Conservation (phyloP, 1,284 basidiomycete genomes). For the Cryptococcus sp. region DNA sequence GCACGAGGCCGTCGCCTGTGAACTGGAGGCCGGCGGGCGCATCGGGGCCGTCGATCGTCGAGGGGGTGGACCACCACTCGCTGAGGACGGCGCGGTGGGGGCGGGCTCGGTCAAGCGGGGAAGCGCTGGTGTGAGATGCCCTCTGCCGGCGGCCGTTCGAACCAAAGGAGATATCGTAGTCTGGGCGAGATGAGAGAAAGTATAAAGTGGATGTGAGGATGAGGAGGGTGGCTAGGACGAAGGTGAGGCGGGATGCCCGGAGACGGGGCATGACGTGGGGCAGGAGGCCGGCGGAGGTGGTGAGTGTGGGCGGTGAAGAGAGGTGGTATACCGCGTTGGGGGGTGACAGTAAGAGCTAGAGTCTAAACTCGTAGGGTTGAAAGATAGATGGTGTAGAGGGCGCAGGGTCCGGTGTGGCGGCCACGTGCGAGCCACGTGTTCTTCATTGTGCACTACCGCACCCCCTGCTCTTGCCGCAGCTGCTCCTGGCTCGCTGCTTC, state of each 20-base stretch:
- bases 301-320: no score
- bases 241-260: slow-evolving; percentile 19
- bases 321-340: no score
- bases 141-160: not conserved
- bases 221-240: slow-evolving; percentile 16
- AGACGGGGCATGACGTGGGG: slow-evolving; percentile 18
- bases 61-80: slow-evolving; percentile 6
- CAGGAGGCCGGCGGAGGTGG: not conserved
- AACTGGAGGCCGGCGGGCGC: slow-evolving; percentile 18
- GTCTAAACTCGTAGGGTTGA: no score
- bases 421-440: no score
- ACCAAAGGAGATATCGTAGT: slow-evolving; percentile 12
- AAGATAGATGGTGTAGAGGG: no score
- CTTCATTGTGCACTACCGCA: no score
- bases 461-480: no score
- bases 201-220: slow-evolving; percentile 18
- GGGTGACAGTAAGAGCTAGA: no score
- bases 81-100: slow-evolving; percentile 8
- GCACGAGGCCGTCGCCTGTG: slow-evolving; percentile 29
- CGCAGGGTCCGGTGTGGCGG: no score
- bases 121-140: not conserved
- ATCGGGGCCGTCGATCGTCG: not conserved
- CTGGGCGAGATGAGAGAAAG: slow-evolving; percentile 11
- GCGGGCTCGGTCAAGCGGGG: slow-evolving; percentile 1
- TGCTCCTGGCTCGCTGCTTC: no score